phyloP scores from a whole-genome alignment of 176 grass and related monocot species.

The Ananas comosus region DNA sequence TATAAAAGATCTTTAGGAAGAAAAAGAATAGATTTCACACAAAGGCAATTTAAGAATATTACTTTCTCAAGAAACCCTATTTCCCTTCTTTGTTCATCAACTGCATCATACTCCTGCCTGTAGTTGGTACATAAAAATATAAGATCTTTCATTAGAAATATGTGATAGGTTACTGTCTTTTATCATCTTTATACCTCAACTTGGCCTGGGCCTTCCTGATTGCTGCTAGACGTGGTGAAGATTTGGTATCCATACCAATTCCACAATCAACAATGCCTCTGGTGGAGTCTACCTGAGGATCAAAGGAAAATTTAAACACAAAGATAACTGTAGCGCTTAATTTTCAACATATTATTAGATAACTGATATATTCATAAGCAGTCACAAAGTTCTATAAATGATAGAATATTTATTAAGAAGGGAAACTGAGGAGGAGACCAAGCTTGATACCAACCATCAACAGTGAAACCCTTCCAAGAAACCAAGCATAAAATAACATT shows the following conservation, averaged over 20 bases:
- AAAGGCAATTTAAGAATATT: conserved; percentile 23
- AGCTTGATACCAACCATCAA: too few species aligned
- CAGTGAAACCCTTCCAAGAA: too few species aligned
- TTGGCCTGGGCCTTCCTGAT: conserved; percentile 95
- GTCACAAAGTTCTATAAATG: conserved; percentile 15
- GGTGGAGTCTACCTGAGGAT: conserved; percentile 64
- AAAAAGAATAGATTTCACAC: conserved; percentile 16
- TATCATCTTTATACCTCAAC: conserved; percentile 43
- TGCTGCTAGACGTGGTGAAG: conserved; percentile 52
- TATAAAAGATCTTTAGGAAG: conserved; percentile 1
- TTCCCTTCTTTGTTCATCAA: conserved; percentile 77
- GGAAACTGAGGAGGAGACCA: too few species aligned
- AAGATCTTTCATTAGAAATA: conserved; percentile 10
- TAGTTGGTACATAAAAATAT: conserved; percentile 32
- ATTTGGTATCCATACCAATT: conserved; percentile 54
- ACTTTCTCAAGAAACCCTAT: conserved; percentile 93
- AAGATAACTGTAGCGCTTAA: conserved; percentile 25
- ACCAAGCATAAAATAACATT: too few species aligned
- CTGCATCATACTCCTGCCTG: conserved; percentile 86
- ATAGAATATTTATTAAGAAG: neutral
- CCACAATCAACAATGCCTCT: conserved; percentile 80
- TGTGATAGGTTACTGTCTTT: neutral
- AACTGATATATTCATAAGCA: conserved; percentile 7
- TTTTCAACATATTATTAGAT: conserved; percentile 28
- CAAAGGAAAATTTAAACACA: conserved; percentile 30